Percentiles rank a stretch among this genome's conserved stretches.
Evolutionary conservation across 768 basidiomycete species (phyloP).

Genomic region (Ramaria rubella): DNA sequence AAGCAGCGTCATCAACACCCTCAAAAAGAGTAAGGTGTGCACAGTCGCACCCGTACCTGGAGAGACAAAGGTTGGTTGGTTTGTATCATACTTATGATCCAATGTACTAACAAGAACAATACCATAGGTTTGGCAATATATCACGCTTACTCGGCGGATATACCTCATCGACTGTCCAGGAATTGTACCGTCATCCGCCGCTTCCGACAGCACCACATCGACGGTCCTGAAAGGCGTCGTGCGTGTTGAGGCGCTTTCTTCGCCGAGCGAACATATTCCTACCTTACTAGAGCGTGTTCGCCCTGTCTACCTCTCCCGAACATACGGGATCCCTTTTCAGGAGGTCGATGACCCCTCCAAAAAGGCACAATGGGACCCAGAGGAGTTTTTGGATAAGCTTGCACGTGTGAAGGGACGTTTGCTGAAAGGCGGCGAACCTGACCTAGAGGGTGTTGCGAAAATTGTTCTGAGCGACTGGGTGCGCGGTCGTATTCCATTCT

Average conservation of each 20-base stretch:
- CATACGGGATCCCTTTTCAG: constrained; percentile 66
- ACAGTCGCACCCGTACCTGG: constrained; percentile 94
- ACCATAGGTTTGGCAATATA: constrained; percentile 90
- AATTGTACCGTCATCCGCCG: constrained; percentile 89
- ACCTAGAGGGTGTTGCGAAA: constrained; percentile 86
- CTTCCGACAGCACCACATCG: constrained; percentile 74
- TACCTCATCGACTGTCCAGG: constrained; percentile 99
- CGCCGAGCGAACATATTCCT: constrained; percentile 89
- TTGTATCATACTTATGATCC: background rate
- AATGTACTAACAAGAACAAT: background rate
- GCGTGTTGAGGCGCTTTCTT: constrained; percentile 88
- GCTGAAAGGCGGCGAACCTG: constrained; percentile 91
- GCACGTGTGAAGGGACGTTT: constrained; percentile 90
- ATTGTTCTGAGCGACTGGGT: constrained; percentile 97
- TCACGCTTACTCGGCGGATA: constrained; percentile 90
- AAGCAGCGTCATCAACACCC: constrained; percentile 94
- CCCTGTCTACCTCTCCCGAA: constrained; percentile 83
- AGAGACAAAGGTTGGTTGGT: constrained; percentile 78
- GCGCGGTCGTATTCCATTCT: constrained; percentile 93
- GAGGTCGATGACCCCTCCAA: constrained; percentile 43
- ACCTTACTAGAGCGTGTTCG: constrained; percentile 86
- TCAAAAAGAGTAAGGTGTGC: constrained; percentile 98
- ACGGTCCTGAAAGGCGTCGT: constrained; percentile 96
- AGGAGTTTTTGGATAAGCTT: constrained; percentile 75
- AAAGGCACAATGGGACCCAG: constrained; percentile 52